A percentile compares a stretch with the other conserved stretches of the same genome.
Conservation (phyloP, 2,329 filamentous ascomycete genomes). For the Apiospora aurea region DNA sequence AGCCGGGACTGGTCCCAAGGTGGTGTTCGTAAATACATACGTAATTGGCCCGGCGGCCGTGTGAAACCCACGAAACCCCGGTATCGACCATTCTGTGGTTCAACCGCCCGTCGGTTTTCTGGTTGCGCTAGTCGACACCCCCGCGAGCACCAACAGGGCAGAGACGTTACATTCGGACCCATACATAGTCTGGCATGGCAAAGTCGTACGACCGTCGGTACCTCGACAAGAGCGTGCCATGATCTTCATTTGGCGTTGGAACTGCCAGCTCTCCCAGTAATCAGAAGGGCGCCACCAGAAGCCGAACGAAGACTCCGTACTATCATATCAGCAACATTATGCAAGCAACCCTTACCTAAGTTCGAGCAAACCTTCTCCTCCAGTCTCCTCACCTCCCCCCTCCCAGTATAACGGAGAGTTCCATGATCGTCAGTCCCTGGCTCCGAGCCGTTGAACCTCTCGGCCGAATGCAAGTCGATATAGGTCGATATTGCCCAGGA, state of each 20-base stretch:
- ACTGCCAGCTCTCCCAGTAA: not conserved
- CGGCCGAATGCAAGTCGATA: slow-evolving; percentile 8
- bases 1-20: not conserved
- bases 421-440: not conserved
- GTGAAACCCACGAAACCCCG: not conserved
- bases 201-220: not conserved
- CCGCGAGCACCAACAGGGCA: not conserved
- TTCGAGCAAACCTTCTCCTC: not conserved
- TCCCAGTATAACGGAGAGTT: not conserved
- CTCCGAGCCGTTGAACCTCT: not conserved
- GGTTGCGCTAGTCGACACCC: slow-evolving; percentile 2
- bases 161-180: not conserved
- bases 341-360: slow-evolving; percentile 6
- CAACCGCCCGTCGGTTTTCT: not conserved
- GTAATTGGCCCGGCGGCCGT: not conserved
- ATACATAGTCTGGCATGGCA: slow-evolving; percentile 1
- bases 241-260: not conserved
- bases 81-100: not conserved
- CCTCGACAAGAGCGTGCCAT: not conserved
- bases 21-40: not conserved
- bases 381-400: not conserved
- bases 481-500: not conserved
- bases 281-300: not conserved
- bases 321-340: not conserved
- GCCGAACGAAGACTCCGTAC: not conserved